phyloP scores from a whole-genome alignment of 2,329 filamentous ascomycete genomes.

The Myriosclerotinia duriaeana region DNA sequence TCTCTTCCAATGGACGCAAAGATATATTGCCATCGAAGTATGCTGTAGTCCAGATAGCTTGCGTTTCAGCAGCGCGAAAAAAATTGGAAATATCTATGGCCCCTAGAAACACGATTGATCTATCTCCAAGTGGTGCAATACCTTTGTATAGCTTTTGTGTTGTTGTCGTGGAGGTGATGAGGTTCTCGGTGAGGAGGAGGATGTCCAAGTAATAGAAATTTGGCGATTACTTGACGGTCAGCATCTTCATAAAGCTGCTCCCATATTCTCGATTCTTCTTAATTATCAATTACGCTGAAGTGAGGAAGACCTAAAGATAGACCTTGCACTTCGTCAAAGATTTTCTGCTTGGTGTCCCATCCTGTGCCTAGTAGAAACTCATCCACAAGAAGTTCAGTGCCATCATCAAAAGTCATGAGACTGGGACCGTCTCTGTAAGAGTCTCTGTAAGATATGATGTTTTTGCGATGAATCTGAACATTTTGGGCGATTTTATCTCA shows the following conservation, averaged over 20 bases:
- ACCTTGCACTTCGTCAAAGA: background rate
- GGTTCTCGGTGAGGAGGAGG: conserved; percentile 17
- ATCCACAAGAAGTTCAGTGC: background rate
- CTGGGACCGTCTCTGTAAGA: conserved; percentile 1
- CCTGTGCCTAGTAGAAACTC: conserved; percentile 8
- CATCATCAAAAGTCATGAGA: background rate
- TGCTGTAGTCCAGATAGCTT: conserved; percentile 27
- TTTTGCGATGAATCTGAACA: conserved; percentile 12
- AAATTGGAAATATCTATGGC: conserved; percentile 22
- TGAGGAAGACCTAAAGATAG: conserved; percentile 3
- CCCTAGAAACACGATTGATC: conserved; percentile 22
- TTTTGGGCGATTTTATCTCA: conserved; percentile 36
- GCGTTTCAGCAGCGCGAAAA: conserved; percentile 22
- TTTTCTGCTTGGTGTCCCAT: background rate
- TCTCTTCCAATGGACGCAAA: conserved; percentile 17
- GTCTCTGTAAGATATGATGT: conserved; percentile 23
- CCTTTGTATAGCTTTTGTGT: conserved; percentile 25
- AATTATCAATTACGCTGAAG: background rate
- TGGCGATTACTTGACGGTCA: conserved; percentile 12
- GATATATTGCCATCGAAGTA: conserved; percentile 23
- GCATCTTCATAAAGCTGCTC: conserved; percentile 29
- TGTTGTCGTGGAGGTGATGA: background rate
- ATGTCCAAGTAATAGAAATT: conserved; percentile 21
- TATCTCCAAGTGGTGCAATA: conserved; percentile 22
- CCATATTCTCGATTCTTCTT: conserved; percentile 25